Evolutionary conservation across 2,329 filamentous ascomycete species (phyloP).

Genomic region (Exophiala oligosperma): DNA sequence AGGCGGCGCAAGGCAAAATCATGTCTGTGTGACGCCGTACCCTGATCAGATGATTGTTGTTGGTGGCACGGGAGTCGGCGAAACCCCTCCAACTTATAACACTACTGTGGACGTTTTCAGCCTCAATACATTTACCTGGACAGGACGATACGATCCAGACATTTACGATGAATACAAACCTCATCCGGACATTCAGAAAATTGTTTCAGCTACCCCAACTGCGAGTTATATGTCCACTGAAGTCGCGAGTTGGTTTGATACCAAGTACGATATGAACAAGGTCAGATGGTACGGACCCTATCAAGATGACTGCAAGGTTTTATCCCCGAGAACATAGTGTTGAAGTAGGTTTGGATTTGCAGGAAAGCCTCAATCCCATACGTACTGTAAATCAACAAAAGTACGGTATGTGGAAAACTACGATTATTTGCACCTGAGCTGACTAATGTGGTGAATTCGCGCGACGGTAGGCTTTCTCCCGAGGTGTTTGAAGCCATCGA

Average conservation of each 20-base stretch:
- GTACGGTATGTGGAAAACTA: too few relatives aligned
- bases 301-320: too few relatives aligned
- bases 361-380: too few relatives aligned
- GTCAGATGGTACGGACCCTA: conserved; percentile 62
- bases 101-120: conserved; percentile 48
- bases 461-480: too few relatives aligned
- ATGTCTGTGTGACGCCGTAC: conserved; percentile 40
- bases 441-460: too few relatives aligned
- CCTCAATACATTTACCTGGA: conserved; percentile 35
- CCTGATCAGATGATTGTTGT: conserved; percentile 51
- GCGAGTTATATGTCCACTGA: conserved; percentile 22
- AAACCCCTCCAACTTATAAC: not conserved
- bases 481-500: too few relatives aligned
- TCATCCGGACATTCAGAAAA: conserved; percentile 24
- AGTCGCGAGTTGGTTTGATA: conserved; percentile 55
- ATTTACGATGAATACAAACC: conserved; percentile 32
- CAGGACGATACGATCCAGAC: conserved; percentile 33
- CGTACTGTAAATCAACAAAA: too few relatives aligned
- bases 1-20: conserved; percentile 27
- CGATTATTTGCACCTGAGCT: too few relatives aligned
- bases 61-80: conserved; percentile 30
- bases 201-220: conserved; percentile 33
- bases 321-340: too few relatives aligned
- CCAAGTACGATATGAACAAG: conserved; percentile 53
- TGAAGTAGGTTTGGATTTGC: too few relatives aligned